Evolutionary conservation across 805 yeast species (phyloP).

Genomic region (Ogataea pini): DNA sequence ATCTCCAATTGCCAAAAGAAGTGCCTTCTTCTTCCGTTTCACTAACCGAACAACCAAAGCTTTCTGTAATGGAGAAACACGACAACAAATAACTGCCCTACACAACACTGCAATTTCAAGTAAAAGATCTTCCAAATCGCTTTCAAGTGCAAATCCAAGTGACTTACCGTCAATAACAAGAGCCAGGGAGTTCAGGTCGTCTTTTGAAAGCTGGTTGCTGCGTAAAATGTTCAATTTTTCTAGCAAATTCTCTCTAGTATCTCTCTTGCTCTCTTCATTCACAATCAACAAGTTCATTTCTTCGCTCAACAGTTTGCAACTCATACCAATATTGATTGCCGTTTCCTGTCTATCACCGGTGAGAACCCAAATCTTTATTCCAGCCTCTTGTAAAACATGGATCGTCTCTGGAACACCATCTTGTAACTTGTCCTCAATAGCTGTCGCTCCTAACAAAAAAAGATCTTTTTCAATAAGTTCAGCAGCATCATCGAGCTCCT

Average conservation of each 20-base stretch:
- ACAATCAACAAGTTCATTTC: slow-evolving; percentile 92
- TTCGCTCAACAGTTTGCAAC: slow-evolving; percentile 89
- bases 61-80: slow-evolving; percentile 96
- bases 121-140: slow-evolving; percentile 74
- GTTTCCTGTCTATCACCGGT: slow-evolving; percentile 99
- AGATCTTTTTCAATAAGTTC: slow-evolving; percentile 81
- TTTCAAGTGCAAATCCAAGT: slow-evolving; percentile 79
- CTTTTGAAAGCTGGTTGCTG: slow-evolving; percentile 63
- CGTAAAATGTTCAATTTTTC: slow-evolving; percentile 76
- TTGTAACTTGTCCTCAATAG: slow-evolving; percentile 95
- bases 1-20: slow-evolving; percentile 92
- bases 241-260: slow-evolving; percentile 67
- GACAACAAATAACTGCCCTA: slow-evolving; percentile 95
- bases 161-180: slow-evolving; percentile 94
- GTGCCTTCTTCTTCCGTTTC: slow-evolving; percentile 73
- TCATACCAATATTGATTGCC: slow-evolving; percentile 97
- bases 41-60: slow-evolving; percentile 95
- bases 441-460: slow-evolving; percentile 91
- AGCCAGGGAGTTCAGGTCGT: slow-evolving; percentile 79
- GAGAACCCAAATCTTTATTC: slow-evolving; percentile 94
- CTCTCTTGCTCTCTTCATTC: slow-evolving; percentile 81
- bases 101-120: slow-evolving; percentile 81
- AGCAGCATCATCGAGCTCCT: slow-evolving; percentile 83
- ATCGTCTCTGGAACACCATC: slow-evolving; percentile 99
- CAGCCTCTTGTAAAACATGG: slow-evolving; percentile 92